Conservation (phyloP, 1,284 basidiomycete species). For the Apiotrichum mycotoxinovorans region DNA sequence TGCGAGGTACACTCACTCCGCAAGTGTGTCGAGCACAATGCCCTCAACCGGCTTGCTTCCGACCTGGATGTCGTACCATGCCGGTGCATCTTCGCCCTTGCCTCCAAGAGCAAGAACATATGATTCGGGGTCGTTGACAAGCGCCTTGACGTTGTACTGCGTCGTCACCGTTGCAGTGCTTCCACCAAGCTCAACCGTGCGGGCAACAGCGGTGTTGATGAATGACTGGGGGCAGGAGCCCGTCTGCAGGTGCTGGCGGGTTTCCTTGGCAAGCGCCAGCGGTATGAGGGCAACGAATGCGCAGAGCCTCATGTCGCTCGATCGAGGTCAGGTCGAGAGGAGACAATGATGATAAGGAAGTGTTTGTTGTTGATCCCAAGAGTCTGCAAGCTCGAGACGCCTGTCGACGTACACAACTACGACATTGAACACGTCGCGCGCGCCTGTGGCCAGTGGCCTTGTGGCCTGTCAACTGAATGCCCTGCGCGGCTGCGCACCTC, state of each 20-base stretch:
- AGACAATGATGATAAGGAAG: not conserved
- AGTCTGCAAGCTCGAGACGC: too few species aligned
- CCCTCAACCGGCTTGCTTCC: conserved; percentile 62
- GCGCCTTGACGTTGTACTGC: conserved; percentile 75
- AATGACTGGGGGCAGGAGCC: conserved; percentile 53
- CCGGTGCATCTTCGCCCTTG: conserved; percentile 63
- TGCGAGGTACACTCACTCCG: conserved; percentile 19
- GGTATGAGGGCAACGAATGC: conserved; percentile 7
- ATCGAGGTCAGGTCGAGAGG: not conserved
- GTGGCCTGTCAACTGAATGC: too few species aligned
- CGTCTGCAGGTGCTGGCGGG: conserved; percentile 9
- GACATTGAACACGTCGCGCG: too few species aligned
- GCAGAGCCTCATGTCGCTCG: conserved; percentile 13
- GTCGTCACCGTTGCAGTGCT: conserved; percentile 79
- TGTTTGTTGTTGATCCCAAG: not conserved
- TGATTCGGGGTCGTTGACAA: conserved; percentile 59
- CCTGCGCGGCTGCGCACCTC: too few species aligned
- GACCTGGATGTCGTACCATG: conserved; percentile 66
- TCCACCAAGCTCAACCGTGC: conserved; percentile 81
- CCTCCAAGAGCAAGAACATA: conserved; percentile 69
- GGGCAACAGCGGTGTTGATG: conserved; percentile 80
- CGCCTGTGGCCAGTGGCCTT: too few species aligned
- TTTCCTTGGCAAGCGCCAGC: conserved; percentile 1
- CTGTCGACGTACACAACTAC: not conserved
- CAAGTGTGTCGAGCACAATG: conserved; percentile 15